phyloP scores from a whole-genome alignment of 2,329 filamentous ascomycete species.

The Eurotiales sp. region DNA sequence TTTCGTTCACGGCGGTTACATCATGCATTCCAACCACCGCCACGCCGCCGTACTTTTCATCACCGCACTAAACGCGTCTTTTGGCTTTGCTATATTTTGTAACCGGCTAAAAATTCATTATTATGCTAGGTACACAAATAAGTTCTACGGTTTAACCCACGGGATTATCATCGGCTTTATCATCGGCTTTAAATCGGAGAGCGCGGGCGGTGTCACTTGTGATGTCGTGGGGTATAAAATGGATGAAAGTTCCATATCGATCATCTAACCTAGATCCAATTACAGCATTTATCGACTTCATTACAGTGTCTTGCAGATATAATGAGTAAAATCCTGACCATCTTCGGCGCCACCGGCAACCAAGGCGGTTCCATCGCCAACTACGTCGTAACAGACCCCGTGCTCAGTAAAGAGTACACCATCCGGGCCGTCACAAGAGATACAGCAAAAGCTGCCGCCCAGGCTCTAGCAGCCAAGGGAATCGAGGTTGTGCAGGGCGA shows the following conservation, averaged over 20 bases:
- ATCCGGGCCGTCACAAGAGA: slow-evolving; percentile 57
- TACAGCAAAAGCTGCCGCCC: slow-evolving; percentile 40
- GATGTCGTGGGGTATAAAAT: background rate
- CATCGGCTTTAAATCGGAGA: background rate
- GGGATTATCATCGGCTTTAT: background rate
- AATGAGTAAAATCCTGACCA: slow-evolving; percentile 39
- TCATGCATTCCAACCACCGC: background rate
- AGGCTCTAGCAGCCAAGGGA: slow-evolving; percentile 44
- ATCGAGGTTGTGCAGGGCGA: slow-evolving; percentile 54
- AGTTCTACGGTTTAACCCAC: background rate
- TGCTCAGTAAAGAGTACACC: slow-evolving; percentile 46
- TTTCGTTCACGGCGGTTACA: too few relatives aligned
- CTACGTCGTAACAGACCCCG: slow-evolving; percentile 39
- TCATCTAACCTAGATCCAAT: too few relatives aligned
- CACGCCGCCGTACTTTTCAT: background rate
- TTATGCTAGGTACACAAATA: background rate
- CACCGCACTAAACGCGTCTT: background rate
- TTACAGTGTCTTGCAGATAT: background rate
- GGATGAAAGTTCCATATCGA: too few relatives aligned
- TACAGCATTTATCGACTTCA: too few relatives aligned
- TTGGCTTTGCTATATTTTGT: too few relatives aligned
- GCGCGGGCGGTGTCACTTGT: background rate
- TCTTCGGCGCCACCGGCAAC: slow-evolving; percentile 59
- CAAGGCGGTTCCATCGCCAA: slow-evolving; percentile 58
- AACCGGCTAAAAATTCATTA: too few relatives aligned